A percentile compares a stretch with the other conserved stretches of the same genome.
Evolutionary conservation across 768 basidiomycete species (phyloP).

Genomic region (Lentinula edodes): DNA sequence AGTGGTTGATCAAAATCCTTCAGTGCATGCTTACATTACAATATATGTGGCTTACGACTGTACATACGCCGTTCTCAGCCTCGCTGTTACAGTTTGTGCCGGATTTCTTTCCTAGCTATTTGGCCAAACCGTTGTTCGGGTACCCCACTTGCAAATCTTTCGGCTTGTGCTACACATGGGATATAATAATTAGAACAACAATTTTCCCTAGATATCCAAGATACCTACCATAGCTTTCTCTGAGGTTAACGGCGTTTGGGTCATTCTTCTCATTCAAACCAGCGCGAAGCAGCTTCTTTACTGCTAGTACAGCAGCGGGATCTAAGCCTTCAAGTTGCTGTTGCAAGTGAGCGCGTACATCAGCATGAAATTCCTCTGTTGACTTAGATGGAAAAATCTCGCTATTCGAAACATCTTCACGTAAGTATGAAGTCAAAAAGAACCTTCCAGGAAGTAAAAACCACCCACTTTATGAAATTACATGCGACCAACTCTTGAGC

Average conservation of each 20-base stretch:
- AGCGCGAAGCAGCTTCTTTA: constrained; percentile 48
- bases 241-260: constrained; percentile 57
- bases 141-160: constrained; percentile 54
- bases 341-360: constrained; percentile 43
- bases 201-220: not conserved
- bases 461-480: constrained; percentile 59
- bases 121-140: constrained; percentile 48
- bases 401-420: constrained; percentile 22
- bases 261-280: constrained; percentile 59
- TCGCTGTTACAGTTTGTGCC: constrained; percentile 47
- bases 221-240: constrained; percentile 55
- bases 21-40: not conserved
- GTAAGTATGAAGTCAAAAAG: not conserved
- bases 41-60: too few relatives aligned
- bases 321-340: constrained; percentile 57
- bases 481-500: constrained; percentile 51
- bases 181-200: not conserved
- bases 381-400: constrained; percentile 54
- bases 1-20: too few relatives aligned
- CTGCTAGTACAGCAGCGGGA: constrained; percentile 42
- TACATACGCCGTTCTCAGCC: too few relatives aligned
- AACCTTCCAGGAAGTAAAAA: too few relatives aligned
- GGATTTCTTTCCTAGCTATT: constrained; percentile 60
- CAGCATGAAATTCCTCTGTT: constrained; percentile 45
- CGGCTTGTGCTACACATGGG: constrained; percentile 48